A percentile compares a stretch with the other conserved stretches of the same genome.
Conservation (phyloP, 2,329 filamentous ascomycete species). For the Monosporascus sp. region DNA sequence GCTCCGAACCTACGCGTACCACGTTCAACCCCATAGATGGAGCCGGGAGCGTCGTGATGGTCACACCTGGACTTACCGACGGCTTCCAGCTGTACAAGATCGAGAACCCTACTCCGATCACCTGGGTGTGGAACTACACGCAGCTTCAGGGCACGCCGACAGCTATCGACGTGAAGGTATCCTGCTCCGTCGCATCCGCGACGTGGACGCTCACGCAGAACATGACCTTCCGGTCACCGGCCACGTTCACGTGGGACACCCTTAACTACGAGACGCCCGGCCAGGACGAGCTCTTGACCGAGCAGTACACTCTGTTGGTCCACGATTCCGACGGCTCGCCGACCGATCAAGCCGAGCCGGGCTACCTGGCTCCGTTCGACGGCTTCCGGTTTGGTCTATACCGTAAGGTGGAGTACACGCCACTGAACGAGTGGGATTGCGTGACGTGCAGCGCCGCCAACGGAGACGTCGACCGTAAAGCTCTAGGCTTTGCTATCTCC, state of each 20-base stretch:
- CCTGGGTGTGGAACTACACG: slow-evolving; percentile 63
- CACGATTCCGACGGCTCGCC: slow-evolving; percentile 50
- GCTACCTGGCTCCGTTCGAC: slow-evolving; percentile 47
- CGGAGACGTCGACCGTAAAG: slow-evolving; percentile 39
- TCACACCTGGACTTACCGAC: slow-evolving; percentile 41
- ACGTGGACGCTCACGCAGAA: slow-evolving; percentile 59
- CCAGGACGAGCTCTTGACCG: slow-evolving; percentile 42
- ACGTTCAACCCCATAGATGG: slow-evolving; percentile 40
- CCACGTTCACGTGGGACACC: slow-evolving; percentile 55
- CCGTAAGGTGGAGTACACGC: slow-evolving; percentile 43
- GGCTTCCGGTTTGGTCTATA: slow-evolving; percentile 56
- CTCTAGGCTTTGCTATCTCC: slow-evolving; percentile 43
- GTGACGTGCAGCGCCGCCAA: slow-evolving; percentile 51
- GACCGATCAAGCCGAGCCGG: slow-evolving; percentile 45
- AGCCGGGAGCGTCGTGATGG: slow-evolving; percentile 47
- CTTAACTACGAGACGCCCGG: slow-evolving; percentile 40
- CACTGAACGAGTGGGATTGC: slow-evolving; percentile 48
- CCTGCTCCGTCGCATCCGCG: slow-evolving; percentile 44
- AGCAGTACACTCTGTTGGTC: slow-evolving; percentile 57
- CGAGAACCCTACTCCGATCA: slow-evolving; percentile 45
- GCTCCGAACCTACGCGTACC: slow-evolving; percentile 26
- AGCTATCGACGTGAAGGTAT: slow-evolving; percentile 54
- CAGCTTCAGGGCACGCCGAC: slow-evolving; percentile 51
- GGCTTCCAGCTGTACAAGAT: slow-evolving; percentile 53
- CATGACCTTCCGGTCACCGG: slow-evolving; percentile 51